Percentiles rank a stretch among this genome's conserved stretches.
These are phyloP conservation scores for Claviceps lovelessii DNA, from an alignment of 2,329 filamentous ascomycete genomes.

Conservation along the genomic window DNA sequence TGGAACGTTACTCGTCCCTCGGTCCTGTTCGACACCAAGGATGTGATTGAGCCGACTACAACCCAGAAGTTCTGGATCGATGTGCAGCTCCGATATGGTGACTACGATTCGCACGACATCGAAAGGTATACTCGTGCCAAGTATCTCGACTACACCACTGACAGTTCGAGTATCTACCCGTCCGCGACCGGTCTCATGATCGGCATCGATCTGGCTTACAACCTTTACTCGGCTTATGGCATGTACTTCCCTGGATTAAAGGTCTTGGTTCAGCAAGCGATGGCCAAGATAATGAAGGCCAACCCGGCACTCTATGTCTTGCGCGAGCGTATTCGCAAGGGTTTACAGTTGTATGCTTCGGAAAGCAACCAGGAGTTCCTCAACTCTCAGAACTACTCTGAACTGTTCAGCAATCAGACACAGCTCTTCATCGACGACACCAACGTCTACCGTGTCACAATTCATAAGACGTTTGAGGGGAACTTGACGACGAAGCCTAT, in stretches of 20 bases:
- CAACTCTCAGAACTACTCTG: slow-evolving; percentile 98
- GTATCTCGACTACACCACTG: slow-evolving; percentile 96
- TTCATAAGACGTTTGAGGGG: slow-evolving; percentile 98
- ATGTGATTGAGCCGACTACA: slow-evolving; percentile 80
- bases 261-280: slow-evolving; percentile 88
- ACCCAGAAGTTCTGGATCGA: slow-evolving; percentile 99
- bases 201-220: slow-evolving; percentile 93
- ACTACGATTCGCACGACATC: slow-evolving; percentile 98
- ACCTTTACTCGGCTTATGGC: slow-evolving; percentile 93
- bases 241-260: slow-evolving; percentile 98
- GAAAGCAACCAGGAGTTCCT: slow-evolving; percentile 99
- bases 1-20: slow-evolving; percentile 96
- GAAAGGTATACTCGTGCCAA: slow-evolving; percentile 95
- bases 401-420: slow-evolving; percentile 97
- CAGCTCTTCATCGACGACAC: slow-evolving; percentile 99
- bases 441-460: slow-evolving; percentile 97
- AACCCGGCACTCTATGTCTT: slow-evolving; percentile 94
- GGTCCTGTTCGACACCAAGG: slow-evolving; percentile 88
- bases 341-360: slow-evolving; percentile 91
- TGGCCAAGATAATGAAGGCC: slow-evolving; percentile 99
- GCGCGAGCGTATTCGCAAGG: slow-evolving; percentile 94
- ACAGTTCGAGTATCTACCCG: slow-evolving; percentile 97
- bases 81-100: slow-evolving; percentile 88
- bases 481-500: slow-evolving; percentile 99
- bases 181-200: slow-evolving; percentile 96